Conservation (phyloP, 225 moss, liverwort and hornwort genomes). For the Polytrichum commune region DNA sequence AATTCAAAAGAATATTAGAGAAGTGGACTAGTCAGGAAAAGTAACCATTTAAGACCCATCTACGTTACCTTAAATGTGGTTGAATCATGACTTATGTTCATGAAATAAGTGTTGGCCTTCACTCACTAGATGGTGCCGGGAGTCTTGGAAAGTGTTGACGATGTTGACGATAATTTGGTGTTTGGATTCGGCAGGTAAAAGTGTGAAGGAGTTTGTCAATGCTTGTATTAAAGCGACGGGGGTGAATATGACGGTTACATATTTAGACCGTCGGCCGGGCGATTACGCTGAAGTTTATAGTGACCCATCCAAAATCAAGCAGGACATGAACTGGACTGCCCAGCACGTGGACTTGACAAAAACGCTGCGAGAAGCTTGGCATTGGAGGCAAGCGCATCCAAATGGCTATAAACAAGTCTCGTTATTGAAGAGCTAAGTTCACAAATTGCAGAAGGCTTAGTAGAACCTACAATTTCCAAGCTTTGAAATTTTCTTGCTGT, state of each 20-base stretch:
- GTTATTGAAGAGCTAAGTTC: background rate
- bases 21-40: too few species aligned
- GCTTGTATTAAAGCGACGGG: conserved; percentile 55
- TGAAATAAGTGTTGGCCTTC: too few species aligned
- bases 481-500: too few species aligned
- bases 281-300: conserved; percentile 81
- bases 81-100: too few species aligned
- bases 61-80: too few species aligned
- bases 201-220: conserved; percentile 54
- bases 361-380: conserved; percentile 58
- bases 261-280: conserved; percentile 58
- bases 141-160: too few species aligned
- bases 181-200: conserved; percentile 30
- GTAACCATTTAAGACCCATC: too few species aligned
- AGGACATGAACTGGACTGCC: conserved; percentile 66
- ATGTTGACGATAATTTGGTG: background rate
- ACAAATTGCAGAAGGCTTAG: too few species aligned
- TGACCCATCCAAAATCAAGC: conserved; percentile 59
- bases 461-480: too few species aligned
- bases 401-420: conserved; percentile 33
- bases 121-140: too few species aligned
- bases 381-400: conserved; percentile 58
- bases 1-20: too few species aligned
- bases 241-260: conserved; percentile 47
- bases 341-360: conserved; percentile 54